A percentile compares a stretch with the other conserved stretches of the same genome.
Evolutionary conservation across 495 filamentous ascomycete genomes (phyloP).

Genomic region (Penicillium longicatenatum): DNA sequence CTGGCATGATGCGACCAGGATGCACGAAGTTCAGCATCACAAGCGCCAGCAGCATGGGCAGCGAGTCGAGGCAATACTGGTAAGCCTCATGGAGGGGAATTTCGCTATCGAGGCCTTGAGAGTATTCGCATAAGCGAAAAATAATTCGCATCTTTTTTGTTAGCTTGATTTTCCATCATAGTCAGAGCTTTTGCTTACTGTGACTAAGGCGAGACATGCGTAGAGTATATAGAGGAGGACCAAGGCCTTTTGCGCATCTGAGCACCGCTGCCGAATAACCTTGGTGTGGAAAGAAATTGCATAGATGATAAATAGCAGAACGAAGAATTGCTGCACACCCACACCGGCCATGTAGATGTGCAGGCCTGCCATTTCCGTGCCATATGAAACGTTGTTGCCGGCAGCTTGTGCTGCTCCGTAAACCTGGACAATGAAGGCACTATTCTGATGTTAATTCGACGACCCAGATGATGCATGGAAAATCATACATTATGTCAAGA

Average conservation of each 20-base stretch:
- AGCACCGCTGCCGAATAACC: slow-evolving; percentile 11
- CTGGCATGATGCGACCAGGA: slow-evolving; percentile 52
- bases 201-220: slow-evolving; percentile 42
- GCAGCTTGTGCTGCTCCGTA: slow-evolving; percentile 16
- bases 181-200: slow-evolving; percentile 25
- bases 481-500: slow-evolving; percentile 19
- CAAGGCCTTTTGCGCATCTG: slow-evolving; percentile 19
- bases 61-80: slow-evolving; percentile 55
- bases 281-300: slow-evolving; percentile 45
- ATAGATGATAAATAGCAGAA: slow-evolving; percentile 45
- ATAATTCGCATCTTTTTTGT: slow-evolving; percentile 48
- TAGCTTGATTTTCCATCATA: background rate
- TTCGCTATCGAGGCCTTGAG: slow-evolving; percentile 31
- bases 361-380: slow-evolving; percentile 36
- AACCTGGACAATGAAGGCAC: slow-evolving; percentile 25
- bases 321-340: slow-evolving; percentile 51
- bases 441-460: slow-evolving; percentile 7
- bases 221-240: slow-evolving; percentile 45
- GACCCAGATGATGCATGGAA: background rate
- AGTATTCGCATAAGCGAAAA: slow-evolving; percentile 60
- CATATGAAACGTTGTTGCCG: slow-evolving; percentile 9
- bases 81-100: slow-evolving; percentile 52
- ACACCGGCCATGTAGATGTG: slow-evolving; percentile 57
- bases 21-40: slow-evolving; percentile 51
- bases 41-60: slow-evolving; percentile 57